phyloP scores from a whole-genome alignment of 495 filamentous ascomycete species.

The Trichoderma parareesei region DNA sequence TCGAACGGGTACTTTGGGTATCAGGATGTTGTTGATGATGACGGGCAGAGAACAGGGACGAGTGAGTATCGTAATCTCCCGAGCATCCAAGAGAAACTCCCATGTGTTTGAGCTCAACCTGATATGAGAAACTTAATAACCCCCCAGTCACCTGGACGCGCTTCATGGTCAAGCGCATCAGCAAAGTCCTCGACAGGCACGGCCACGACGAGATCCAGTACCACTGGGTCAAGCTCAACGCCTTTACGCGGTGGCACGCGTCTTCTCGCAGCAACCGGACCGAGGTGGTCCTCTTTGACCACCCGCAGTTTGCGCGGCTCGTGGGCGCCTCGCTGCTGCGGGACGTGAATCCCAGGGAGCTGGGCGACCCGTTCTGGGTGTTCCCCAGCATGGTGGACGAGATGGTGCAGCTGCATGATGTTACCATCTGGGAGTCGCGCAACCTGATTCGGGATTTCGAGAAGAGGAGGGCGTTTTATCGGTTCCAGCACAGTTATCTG shows the following conservation, averaged over 20 bases:
- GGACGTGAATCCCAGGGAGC: not conserved
- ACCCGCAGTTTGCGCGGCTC: slow-evolving; percentile 12
- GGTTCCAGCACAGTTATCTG: slow-evolving; percentile 27
- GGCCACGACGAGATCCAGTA: slow-evolving; percentile 14
- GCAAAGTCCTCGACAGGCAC: not conserved
- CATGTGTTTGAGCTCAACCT: not conserved
- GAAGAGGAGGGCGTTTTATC: not conserved
- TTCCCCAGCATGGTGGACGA: slow-evolving; percentile 19
- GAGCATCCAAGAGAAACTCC: not conserved
- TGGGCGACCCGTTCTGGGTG: slow-evolving; percentile 20
- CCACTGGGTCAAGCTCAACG: slow-evolving; percentile 27
- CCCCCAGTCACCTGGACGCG: not conserved
- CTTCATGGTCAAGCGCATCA: slow-evolving; percentile 2
- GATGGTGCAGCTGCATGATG: slow-evolving; percentile 22
- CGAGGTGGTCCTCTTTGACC: slow-evolving; percentile 29
- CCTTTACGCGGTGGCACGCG: slow-evolving; percentile 25
- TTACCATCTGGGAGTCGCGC: slow-evolving; percentile 29
- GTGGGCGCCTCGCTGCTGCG: slow-evolving; percentile 9
- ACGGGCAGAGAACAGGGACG: not conserved
- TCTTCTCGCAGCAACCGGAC: slow-evolving; percentile 18
- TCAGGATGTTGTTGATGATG: slow-evolving; percentile 6
- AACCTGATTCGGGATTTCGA: slow-evolving; percentile 24
- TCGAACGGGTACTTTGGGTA: slow-evolving; percentile 12
- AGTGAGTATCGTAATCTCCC: not conserved
- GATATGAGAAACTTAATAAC: no score